A percentile compares a stretch with the other conserved stretches of the same genome.
phyloP scores from a whole-genome alignment of 2,329 filamentous ascomycete genomes.

The Metarhizium sp. region DNA sequence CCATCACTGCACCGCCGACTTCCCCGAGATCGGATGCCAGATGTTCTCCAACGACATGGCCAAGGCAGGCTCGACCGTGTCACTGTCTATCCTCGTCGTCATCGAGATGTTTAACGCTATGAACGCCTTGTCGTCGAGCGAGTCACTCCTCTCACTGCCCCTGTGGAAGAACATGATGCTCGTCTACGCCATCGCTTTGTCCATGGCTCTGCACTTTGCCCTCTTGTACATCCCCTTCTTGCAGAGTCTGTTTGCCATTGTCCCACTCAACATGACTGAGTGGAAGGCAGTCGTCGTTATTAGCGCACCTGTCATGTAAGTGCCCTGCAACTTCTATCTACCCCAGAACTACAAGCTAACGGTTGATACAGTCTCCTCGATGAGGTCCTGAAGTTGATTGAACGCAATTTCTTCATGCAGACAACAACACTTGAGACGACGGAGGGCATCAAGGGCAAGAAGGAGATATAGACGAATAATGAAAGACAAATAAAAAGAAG shows the following conservation, averaged over 20 bases:
- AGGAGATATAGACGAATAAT: constrained; percentile 27
- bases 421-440: constrained; percentile 29
- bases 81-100: constrained; percentile 83
- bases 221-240: constrained; percentile 87
- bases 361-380: constrained; percentile 57
- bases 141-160: constrained; percentile 85
- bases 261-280: constrained; percentile 75
- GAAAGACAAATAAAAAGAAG: constrained; percentile 11
- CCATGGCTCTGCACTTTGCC: constrained; percentile 90
- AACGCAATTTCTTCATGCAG: constrained; percentile 57
- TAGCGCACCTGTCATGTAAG: constrained; percentile 88
- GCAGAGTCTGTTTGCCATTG: constrained; percentile 80
- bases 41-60: constrained; percentile 86
- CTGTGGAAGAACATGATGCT: constrained; percentile 99
- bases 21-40: constrained; percentile 80
- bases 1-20: constrained; percentile 80
- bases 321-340: constrained; percentile 12
- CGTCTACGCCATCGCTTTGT: constrained; percentile 85
- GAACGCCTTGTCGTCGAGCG: constrained; percentile 93
- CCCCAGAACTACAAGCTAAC: constrained; percentile 13
- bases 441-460: constrained; percentile 38
- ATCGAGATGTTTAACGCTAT: constrained; percentile 99
- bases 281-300: constrained; percentile 88
- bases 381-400: constrained; percentile 70
- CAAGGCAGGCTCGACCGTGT: constrained; percentile 86